These are phyloP conservation scores for Coniosporium tulheliwenetii DNA, from an alignment of 2,329 filamentous ascomycete species.

Conservation along the genomic window DNA sequence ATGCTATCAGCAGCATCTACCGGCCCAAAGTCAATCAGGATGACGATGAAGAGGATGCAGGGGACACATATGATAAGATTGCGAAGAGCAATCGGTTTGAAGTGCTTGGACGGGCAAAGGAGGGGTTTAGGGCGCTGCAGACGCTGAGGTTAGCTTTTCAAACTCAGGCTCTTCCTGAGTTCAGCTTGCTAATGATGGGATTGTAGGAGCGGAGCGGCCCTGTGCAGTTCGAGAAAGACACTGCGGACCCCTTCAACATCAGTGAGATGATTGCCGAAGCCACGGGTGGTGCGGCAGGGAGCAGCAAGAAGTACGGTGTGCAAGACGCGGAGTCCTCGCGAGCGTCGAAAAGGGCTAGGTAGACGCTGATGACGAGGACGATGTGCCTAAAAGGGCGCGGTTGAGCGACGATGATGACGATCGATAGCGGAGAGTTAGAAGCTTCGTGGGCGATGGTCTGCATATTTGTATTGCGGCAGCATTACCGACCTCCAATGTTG, in stretches of 20 bases:
- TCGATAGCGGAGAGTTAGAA: no score
- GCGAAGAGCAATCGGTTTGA: conserved; percentile 79
- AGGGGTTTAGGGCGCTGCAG: conserved; percentile 80
- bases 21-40: conserved; percentile 57
- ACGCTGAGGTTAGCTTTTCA: conserved; percentile 51
- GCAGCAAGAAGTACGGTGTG: conserved; percentile 61
- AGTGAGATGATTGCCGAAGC: conserved; percentile 83
- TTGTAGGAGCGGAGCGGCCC: conserved; percentile 64
- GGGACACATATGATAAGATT: conserved; percentile 73
- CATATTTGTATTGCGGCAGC: no score
- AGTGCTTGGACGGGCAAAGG: conserved; percentile 62
- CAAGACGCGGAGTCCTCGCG: conserved; percentile 44
- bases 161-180: not conserved
- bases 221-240: conserved; percentile 91
- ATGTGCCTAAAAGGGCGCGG: no score
- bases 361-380: conserved; percentile 44
- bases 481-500: no score
- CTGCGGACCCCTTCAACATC: conserved; percentile 78
- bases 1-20: conserved; percentile 90
- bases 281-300: conserved; percentile 36
- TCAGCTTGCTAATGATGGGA: conserved; percentile 17
- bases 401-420: no score
- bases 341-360: conserved; percentile 58
- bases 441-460: no score
- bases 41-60: conserved; percentile 64